Percentiles rank a stretch among this genome's conserved stretches.
phyloP scores from a whole-genome alignment of 306 rosid genomes.

The Trifolium fragiferum region DNA sequence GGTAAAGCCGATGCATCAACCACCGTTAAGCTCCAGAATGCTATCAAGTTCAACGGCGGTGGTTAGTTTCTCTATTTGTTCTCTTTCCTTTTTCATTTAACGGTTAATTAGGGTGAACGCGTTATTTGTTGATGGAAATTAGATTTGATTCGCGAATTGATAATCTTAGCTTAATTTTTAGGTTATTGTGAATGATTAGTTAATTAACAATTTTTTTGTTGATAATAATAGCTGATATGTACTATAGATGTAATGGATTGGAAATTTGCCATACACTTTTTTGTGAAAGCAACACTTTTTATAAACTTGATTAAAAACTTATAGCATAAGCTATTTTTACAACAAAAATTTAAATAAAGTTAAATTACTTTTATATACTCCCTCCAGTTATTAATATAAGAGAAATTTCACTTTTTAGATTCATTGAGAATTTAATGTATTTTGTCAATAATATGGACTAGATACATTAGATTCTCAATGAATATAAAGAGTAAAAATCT shows the following conservation, averaged over 20 bases:
- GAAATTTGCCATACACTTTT: too few species aligned
- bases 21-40: conserved; percentile 75
- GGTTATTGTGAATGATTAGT: conserved; percentile 28
- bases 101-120: not conserved
- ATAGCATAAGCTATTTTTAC: not conserved
- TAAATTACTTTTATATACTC: not conserved
- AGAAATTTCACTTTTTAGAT: too few species aligned
- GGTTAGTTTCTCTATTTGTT: conserved; percentile 33
- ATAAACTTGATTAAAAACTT: not conserved
- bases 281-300: not conserved
- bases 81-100: not conserved
- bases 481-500: too few species aligned
- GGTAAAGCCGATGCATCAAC: conserved; percentile 60
- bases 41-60: conserved; percentile 91
- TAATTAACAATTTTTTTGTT: conserved; percentile 17
- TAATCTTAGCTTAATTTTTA: not conserved
- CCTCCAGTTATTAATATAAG: too few species aligned
- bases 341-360: not conserved
- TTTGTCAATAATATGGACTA: too few species aligned
- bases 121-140: not conserved
- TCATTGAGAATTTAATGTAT: too few species aligned
- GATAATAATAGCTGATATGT: not conserved
- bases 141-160: conserved; percentile 4
- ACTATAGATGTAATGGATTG: conserved; percentile 11
- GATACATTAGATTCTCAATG: too few species aligned